Conservation (phyloP, 192 early-diverging fungal genomes). For the Coemansia sp. region DNA sequence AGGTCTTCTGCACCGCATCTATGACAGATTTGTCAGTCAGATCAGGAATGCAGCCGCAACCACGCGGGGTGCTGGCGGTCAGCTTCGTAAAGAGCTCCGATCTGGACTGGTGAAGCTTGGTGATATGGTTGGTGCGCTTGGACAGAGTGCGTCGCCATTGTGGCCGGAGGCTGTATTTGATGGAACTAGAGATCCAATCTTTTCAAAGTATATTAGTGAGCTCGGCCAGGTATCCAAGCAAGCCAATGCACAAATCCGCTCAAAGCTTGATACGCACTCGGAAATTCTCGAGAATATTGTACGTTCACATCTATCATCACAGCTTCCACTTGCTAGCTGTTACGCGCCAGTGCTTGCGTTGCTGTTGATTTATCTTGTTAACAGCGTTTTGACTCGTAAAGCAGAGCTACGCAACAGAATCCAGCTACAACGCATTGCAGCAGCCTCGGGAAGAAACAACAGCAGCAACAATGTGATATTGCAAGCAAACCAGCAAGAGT, state of each 20-base stretch:
- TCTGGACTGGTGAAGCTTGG: constrained; percentile 29
- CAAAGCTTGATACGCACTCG: constrained; percentile 31
- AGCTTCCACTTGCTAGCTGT: constrained; percentile 32
- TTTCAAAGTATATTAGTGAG: constrained; percentile 26
- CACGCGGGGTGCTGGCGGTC: constrained; percentile 26
- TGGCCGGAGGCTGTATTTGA: constrained; percentile 46
- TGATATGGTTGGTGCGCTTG: constrained; percentile 14
- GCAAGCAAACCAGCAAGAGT: constrained; percentile 14
- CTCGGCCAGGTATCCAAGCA: constrained; percentile 34
- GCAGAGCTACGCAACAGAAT: constrained; percentile 10
- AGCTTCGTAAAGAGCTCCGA: constrained; percentile 29
- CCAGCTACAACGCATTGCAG: constrained; percentile 3
- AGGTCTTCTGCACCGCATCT: constrained; percentile 8
- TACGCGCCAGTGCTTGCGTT: constrained; percentile 25
- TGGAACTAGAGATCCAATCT: constrained; percentile 21
- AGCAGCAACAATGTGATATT: background rate
- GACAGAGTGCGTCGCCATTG: constrained; percentile 17
- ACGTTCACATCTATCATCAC: constrained; percentile 9
- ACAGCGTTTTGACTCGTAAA: constrained; percentile 19
- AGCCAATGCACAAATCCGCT: constrained; percentile 24
- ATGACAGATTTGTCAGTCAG: constrained; percentile 3
- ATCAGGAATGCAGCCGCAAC: constrained; percentile 7
- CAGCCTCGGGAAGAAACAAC: background rate
- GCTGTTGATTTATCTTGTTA: constrained; percentile 16
- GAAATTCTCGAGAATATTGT: constrained; percentile 26